Conservation (phyloP, 495 filamentous ascomycete species). For the Tuber aestivum region DNA sequence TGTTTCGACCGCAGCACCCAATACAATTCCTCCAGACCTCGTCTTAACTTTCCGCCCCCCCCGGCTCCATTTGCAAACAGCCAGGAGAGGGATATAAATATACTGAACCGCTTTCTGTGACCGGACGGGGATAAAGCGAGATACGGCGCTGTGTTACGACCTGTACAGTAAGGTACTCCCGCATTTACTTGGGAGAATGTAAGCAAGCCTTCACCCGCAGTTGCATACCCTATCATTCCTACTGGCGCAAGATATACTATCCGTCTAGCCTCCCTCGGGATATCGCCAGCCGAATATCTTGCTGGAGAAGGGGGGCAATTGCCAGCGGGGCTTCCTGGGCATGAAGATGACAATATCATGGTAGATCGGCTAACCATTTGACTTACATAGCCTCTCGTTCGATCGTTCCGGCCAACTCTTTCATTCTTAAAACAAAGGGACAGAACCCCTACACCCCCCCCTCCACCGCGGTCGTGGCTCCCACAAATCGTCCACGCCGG, state of each 20-base stretch:
- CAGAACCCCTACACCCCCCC: constrained; percentile 2
- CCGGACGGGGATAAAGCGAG: not conserved
- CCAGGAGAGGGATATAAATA: not conserved
- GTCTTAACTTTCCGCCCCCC: not conserved
- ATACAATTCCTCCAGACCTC: not conserved
- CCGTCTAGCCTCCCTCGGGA: not conserved
- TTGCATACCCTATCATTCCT: not conserved
- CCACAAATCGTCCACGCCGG: constrained; percentile 41
- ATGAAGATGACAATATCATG: not conserved
- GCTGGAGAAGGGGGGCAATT: not conserved
- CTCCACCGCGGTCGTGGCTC: constrained; percentile 37
- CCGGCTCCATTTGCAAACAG: not conserved
- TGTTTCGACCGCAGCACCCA: not conserved
- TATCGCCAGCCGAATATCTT: not conserved
- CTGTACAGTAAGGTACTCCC: not conserved
- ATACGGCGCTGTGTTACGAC: not conserved
- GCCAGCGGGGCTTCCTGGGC: not conserved
- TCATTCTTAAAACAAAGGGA: not conserved
- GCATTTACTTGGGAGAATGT: not conserved
- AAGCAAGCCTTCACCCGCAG: not conserved
- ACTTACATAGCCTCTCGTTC: not conserved
- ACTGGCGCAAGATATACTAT: not conserved
- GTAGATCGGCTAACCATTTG: not conserved
- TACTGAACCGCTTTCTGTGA: not conserved
- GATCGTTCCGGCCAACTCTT: not conserved